Evolutionary conservation across 805 yeast species (phyloP).

Genomic region (Zygoascus flipseniorum): DNA sequence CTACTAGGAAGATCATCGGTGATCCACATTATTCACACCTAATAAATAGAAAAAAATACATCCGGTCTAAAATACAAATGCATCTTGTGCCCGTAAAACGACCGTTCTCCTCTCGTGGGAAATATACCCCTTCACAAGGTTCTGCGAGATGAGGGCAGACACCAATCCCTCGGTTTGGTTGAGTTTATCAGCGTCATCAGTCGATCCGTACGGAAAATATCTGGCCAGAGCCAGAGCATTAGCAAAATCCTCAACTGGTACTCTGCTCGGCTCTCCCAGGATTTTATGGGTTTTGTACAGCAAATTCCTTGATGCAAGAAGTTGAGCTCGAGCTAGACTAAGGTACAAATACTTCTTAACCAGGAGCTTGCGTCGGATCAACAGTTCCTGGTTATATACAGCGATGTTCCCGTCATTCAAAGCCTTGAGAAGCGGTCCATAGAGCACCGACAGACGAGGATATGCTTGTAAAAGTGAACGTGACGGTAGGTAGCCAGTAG

Average conservation of each 20-base stretch:
- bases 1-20: too few species aligned
- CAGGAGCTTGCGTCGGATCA: slow-evolving; percentile 40
- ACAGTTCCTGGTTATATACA: slow-evolving; percentile 40
- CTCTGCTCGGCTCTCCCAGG: slow-evolving; percentile 26
- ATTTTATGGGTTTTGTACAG: slow-evolving; percentile 34
- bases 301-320: slow-evolving; percentile 42
- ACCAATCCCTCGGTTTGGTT: slow-evolving; percentile 63
- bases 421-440: slow-evolving; percentile 41
- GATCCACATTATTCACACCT: background rate
- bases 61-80: slow-evolving; percentile 46
- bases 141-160: slow-evolving; percentile 55
- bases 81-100: slow-evolving; percentile 64
- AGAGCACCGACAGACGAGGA: slow-evolving; percentile 37
- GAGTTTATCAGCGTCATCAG: slow-evolving; percentile 18
- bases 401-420: slow-evolving; percentile 47
- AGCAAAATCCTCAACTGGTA: slow-evolving; percentile 34
- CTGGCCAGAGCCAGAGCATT: slow-evolving; percentile 34
- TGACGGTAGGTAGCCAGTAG: slow-evolving; percentile 38
- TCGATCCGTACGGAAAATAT: slow-evolving; percentile 9
- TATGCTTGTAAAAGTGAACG: slow-evolving; percentile 31
- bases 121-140: slow-evolving; percentile 67
- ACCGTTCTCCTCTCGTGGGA: slow-evolving; percentile 67
- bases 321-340: slow-evolving; percentile 44
- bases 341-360: slow-evolving; percentile 55
- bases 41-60: background rate